These are phyloP conservation scores for Diversispora eburnea DNA, from an alignment of 192 early-diverging fungal genomes.

Conservation along the genomic window DNA sequence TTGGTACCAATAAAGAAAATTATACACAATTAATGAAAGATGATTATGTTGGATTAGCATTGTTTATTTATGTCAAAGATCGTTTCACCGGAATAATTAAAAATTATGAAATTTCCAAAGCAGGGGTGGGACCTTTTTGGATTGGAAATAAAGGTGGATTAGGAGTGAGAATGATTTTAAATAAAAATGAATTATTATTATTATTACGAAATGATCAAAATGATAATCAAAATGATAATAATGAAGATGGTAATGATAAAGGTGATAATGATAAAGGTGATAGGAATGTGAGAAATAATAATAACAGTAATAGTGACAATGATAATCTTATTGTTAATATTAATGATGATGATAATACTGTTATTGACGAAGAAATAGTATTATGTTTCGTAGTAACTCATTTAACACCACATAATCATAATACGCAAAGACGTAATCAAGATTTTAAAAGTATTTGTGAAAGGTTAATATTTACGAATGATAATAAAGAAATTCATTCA, in stretches of 20 bases:
- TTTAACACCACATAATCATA: conserved; percentile 32
- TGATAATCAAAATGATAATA: too few species aligned
- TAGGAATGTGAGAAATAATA: not conserved
- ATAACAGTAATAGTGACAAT: too few species aligned
- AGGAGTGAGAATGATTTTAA: conserved; percentile 32
- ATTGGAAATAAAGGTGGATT: conserved; percentile 47
- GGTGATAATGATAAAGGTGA: too few species aligned
- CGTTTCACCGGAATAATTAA: conserved; percentile 32
- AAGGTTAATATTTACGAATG: conserved; percentile 17
- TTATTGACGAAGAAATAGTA: not conserved
- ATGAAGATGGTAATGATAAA: too few species aligned
- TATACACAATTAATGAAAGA: conserved; percentile 33
- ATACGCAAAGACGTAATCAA: conserved; percentile 16
- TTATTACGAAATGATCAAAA: not conserved
- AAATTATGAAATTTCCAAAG: conserved; percentile 28
- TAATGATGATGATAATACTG: not conserved
- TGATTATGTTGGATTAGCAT: conserved; percentile 34
- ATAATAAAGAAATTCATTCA: not conserved
- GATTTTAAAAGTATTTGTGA: conserved; percentile 25
- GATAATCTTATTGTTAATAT: not conserved
- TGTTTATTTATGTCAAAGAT: conserved; percentile 39
- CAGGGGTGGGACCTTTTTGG: conserved; percentile 32
- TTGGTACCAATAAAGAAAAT: conserved; percentile 31
- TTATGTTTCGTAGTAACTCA: conserved; percentile 32
- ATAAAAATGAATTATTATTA: not conserved